phyloP scores from a whole-genome alignment of 192 early-diverging fungal genomes.

The Podila minutissima region DNA sequence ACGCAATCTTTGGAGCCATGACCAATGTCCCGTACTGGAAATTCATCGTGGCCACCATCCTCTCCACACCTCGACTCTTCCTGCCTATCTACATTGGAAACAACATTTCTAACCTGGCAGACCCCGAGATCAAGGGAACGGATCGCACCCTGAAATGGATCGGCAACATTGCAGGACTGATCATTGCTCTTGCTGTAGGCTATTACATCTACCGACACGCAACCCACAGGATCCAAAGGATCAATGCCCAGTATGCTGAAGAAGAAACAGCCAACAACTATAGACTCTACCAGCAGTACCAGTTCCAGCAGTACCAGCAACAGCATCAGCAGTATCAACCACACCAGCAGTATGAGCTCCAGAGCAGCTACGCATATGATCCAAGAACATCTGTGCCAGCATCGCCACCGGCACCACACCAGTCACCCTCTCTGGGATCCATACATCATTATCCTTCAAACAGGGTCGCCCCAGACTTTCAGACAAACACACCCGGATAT shows the following conservation, averaged over 20 bases:
- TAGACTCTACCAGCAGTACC: neutral
- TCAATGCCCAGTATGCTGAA: slow-evolving; percentile 16
- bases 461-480: no score
- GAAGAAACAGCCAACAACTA: neutral
- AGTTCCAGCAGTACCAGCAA: neutral
- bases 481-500: no score
- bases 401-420: no score
- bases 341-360: neutral
- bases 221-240: slow-evolving; percentile 10
- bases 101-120: slow-evolving; percentile 24
- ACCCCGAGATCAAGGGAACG: slow-evolving; percentile 24
- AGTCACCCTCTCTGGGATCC: no score
- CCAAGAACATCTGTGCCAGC: no score
- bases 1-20: slow-evolving; percentile 42
- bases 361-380: no score
- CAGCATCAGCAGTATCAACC: neutral
- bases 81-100: slow-evolving; percentile 37
- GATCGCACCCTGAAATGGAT: slow-evolving; percentile 31
- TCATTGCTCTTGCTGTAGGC: slow-evolving; percentile 18
- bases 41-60: slow-evolving; percentile 28
- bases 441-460: no score
- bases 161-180: slow-evolving; percentile 15
- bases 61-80: slow-evolving; percentile 40
- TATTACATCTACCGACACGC: slow-evolving; percentile 42
- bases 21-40: slow-evolving; percentile 34